These are phyloP conservation scores for Agaricus sinodeliciosus DNA, from an alignment of 768 basidiomycete species.

Conservation along the genomic window DNA sequence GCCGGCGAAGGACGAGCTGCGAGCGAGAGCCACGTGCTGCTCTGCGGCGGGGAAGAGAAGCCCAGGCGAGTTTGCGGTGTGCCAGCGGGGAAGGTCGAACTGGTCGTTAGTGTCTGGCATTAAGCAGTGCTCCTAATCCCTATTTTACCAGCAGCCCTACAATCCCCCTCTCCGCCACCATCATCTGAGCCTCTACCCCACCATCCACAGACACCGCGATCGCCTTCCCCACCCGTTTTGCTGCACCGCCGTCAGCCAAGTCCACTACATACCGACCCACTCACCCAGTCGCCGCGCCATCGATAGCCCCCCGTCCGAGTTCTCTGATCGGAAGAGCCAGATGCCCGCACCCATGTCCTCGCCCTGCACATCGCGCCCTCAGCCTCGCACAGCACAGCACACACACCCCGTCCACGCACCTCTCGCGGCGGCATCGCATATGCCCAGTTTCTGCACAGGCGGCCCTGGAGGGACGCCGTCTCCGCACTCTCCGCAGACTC, in stretches of 20 bases:
- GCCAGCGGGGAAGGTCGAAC: conserved; percentile 78
- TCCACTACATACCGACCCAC: conserved; percentile 16
- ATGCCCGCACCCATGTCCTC: conserved; percentile 44
- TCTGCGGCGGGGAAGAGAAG: conserved; percentile 29
- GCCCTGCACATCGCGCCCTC: conserved; percentile 17
- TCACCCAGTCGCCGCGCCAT: conserved; percentile 82
- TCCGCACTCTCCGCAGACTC: conserved; percentile 39
- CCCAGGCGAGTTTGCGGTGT: conserved; percentile 30
- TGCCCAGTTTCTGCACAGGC: conserved; percentile 71
- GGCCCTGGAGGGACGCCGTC: conserved; percentile 47
- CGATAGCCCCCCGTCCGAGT: conserved; percentile 55
- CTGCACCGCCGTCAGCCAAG: conserved; percentile 28
- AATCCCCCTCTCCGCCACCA: conserved; percentile 58
- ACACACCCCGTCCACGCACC: conserved; percentile 20
- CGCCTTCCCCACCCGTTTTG: conserved; percentile 55
- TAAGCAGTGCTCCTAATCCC: conserved; percentile 19
- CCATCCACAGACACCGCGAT: conserved; percentile 68
- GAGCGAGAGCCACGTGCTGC: conserved; percentile 45
- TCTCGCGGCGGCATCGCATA: conserved; percentile 64
- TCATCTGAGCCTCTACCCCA: conserved; percentile 31
- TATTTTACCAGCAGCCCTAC: conserved; percentile 32
- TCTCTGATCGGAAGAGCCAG: conserved; percentile 54
- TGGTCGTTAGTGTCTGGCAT: conserved; percentile 75
- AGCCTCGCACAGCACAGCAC: conserved; percentile 11
- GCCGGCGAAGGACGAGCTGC: conserved; percentile 62